Percentiles rank a stretch among this genome's conserved stretches.
Conservation (phyloP, 352 stramenopile species). For the Achlya hypogyna region DNA sequence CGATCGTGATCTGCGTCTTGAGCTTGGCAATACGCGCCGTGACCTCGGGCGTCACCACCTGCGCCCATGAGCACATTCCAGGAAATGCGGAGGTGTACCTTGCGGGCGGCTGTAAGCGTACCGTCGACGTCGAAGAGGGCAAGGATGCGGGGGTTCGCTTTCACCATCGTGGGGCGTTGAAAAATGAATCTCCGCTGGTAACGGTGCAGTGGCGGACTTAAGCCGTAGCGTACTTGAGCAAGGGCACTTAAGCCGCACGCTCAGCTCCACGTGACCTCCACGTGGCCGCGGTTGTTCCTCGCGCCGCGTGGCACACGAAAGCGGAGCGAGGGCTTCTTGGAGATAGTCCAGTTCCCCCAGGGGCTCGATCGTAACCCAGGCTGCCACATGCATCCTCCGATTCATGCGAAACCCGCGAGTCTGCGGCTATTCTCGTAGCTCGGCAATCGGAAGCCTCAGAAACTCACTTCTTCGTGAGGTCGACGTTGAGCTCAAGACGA, state of each 20-base stretch:
- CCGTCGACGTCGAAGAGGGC: constrained; percentile 99
- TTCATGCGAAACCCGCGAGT: too few species aligned
- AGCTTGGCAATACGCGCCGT: constrained; percentile 90
- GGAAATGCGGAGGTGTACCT: constrained; percentile 32
- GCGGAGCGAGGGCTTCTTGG: too few species aligned
- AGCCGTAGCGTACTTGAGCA: neutral
- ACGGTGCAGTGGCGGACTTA: neutral
- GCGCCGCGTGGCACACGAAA: too few species aligned
- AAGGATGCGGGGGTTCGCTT: constrained; percentile 86
- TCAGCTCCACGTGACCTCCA: too few species aligned
- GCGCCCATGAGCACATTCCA: neutral
- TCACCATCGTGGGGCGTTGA: neutral
- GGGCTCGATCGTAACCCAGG: too few species aligned
- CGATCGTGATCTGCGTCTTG: constrained; percentile 91
- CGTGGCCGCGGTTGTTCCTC: too few species aligned
- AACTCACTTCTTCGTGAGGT: too few species aligned
- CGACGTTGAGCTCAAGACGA: too few species aligned
- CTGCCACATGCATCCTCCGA: too few species aligned
- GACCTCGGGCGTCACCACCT: constrained; percentile 89
- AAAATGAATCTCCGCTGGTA: neutral
- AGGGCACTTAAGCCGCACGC: neutral
- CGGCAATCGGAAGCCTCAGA: too few species aligned
- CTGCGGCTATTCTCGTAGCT: too few species aligned
- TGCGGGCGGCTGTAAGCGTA: constrained; percentile 93
- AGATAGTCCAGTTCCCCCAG: too few species aligned